Evolutionary conservation across 2,329 filamentous ascomycete species (phyloP).

Genomic region (Scytalidium sp.): DNA sequence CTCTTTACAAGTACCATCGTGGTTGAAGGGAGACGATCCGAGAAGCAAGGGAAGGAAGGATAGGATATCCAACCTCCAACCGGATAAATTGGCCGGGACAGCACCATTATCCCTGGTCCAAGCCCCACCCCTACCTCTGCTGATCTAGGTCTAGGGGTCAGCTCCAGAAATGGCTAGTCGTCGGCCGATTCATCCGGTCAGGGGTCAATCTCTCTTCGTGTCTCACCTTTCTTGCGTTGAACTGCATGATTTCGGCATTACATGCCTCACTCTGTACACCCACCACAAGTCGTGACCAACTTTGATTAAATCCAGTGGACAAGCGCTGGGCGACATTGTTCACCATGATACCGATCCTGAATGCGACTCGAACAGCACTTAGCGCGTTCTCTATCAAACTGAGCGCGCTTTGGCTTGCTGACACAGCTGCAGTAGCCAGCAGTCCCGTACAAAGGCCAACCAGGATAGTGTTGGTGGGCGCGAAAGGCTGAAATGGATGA

Average conservation of each 20-base stretch:
- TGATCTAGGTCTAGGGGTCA: no score
- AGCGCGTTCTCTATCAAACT: slow-evolving; percentile 29
- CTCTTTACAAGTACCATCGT: no score
- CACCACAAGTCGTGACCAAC: slow-evolving; percentile 17
- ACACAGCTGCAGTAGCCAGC: slow-evolving; percentile 28
- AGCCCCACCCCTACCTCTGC: no score
- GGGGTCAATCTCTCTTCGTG: no score
- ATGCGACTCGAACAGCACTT: slow-evolving; percentile 26
- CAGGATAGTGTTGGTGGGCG: background rate
- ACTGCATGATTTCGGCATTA: slow-evolving; percentile 10
- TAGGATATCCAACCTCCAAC: no score
- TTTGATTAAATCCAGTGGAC: slow-evolving; percentile 4
- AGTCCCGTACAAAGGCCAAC: slow-evolving; percentile 29
- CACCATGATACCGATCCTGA: slow-evolving; percentile 26
- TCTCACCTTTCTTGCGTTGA: slow-evolving; percentile 8
- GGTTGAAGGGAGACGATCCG: no score
- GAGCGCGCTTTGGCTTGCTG: slow-evolving; percentile 21
- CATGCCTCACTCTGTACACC: slow-evolving; percentile 12
- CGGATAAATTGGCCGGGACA: no score
- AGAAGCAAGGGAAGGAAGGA: no score
- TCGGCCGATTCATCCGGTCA: no score
- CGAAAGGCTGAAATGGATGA: background rate
- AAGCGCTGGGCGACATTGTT: slow-evolving; percentile 10
- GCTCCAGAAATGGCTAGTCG: no score
- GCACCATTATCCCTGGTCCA: no score